These are phyloP conservation scores for Lachnellula hyalina DNA, from an alignment of 2,329 filamentous ascomycete species.

Conservation along the genomic window DNA sequence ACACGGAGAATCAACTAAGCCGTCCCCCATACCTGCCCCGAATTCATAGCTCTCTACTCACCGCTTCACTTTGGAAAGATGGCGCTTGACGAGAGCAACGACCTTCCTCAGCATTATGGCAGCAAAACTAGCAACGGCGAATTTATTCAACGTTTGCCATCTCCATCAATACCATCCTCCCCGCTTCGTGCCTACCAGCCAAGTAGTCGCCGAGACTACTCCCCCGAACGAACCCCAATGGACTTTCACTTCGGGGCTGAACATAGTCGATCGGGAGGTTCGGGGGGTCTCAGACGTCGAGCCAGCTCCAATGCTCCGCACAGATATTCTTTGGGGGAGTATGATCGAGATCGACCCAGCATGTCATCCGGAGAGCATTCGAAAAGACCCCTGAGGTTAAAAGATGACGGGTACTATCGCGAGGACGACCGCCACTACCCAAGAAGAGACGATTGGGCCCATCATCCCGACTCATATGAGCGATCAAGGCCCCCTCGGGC, in stretches of 20 bases:
- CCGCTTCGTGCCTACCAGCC: conserved; percentile 15
- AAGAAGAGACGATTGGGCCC: conserved; percentile 5
- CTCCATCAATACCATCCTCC: conserved; percentile 8
- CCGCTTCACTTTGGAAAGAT: conserved; percentile 11
- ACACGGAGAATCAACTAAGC: conserved; percentile 13
- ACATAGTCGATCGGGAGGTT: conserved; percentile 1
- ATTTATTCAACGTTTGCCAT: conserved; percentile 15
- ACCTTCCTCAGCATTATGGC: conserved; percentile 19
- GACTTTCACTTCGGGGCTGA: conserved; percentile 10
- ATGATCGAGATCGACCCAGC: conserved; percentile 17
- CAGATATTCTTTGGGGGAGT: conserved; percentile 16
- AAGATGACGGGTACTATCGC: conserved; percentile 19
- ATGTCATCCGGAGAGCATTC: conserved; percentile 9
- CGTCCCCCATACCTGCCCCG: conserved; percentile 12
- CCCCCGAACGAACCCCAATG: conserved; percentile 18
- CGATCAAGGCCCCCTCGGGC: conserved; percentile 25
- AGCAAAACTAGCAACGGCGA: conserved; percentile 18
- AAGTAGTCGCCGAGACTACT: conserved; percentile 8
- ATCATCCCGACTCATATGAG: conserved; percentile 21
- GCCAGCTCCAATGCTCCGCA: conserved; percentile 12
- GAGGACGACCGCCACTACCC: too few relatives aligned
- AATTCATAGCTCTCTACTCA: conserved; percentile 11
- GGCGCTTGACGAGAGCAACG: conserved; percentile 16
- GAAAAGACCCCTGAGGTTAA: conserved; percentile 12
- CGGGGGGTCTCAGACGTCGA: conserved; percentile 16